Base-by-base conservation (phyloP, 176 grass and related monocot genomes). In the Oryza meyeriana region DNA sequence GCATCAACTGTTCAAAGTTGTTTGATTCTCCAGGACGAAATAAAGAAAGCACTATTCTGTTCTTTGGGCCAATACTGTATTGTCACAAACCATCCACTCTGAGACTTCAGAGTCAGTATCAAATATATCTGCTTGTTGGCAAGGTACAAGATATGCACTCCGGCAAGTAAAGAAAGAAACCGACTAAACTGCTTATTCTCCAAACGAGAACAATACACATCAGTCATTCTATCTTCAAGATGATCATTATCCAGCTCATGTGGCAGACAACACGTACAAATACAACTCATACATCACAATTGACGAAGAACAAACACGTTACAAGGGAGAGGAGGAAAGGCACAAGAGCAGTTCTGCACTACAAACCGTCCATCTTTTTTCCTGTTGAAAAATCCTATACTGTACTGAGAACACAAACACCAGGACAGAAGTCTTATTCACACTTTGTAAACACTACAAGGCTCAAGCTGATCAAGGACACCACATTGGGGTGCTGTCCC, bases 221-320 rank as follows among this genome's bases (percentile, higher is more conserved):
- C 44, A 59, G 16, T 70, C 61, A 47, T 26, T 83, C 35, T 66
- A 52, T 52, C 4, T 17, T 75, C 28, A 75, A 64, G 5, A 83
- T 64, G 59, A 75, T 66, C 17, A 26, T 47, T 28, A 65, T 67
- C 81, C 45, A 79, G 42, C 16, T 78, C 6, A 17, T 73, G 66
- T 72, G 83, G 42, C 72, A 67, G 59, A 76, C 66, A 82, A 25
- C 16, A 34, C 41, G 80, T 8, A 72, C 66, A 85, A 24, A 72
- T 82, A 82, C 72, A 78, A 33, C 78, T 77, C 72, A 77, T 48
- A 82, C 75, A 86, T 66, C 57, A 72, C 57, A 72, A 16, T 58
- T 39, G n/a, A 62, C 52, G 30, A 41, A 67, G 28, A 85, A 64
- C 27, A 79, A 76, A 64, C 27, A 79, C 71, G 8, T 85, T 82